These are phyloP conservation scores for Lotmaria passim DNA, from an alignment of 208 protist species.

Conservation along the genomic window DNA sequence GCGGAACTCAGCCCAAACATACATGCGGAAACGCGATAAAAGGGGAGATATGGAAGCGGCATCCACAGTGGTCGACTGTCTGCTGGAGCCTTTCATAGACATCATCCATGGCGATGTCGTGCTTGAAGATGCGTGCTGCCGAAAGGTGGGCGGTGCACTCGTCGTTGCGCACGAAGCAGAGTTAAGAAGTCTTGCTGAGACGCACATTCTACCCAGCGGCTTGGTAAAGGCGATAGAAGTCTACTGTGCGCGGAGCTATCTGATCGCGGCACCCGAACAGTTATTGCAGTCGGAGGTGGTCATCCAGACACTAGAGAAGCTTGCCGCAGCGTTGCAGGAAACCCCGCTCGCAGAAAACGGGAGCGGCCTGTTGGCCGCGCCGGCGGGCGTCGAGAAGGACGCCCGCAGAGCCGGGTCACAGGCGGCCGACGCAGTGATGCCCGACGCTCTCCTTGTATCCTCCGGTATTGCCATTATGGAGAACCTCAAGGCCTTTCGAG, in stretches of 20 bases:
- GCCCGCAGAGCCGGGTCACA: too few relatives aligned
- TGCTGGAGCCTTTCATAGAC: slow-evolving; percentile 67
- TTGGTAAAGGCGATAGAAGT: slow-evolving; percentile 52
- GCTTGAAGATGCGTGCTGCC: slow-evolving; percentile 44
- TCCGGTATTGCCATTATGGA: slow-evolving; percentile 16
- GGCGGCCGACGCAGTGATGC: background rate
- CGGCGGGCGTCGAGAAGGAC: background rate
- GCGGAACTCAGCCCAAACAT: too few relatives aligned
- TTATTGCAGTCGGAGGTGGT: slow-evolving; percentile 40
- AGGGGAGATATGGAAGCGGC: background rate
- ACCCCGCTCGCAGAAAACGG: background rate
- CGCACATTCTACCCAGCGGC: slow-evolving; percentile 25
- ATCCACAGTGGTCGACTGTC: background rate
- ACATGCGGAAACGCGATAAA: too few relatives aligned
- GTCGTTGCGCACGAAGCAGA: slow-evolving; percentile 39
- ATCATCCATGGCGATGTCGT: slow-evolving; percentile 71
- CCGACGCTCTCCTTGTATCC: background rate
- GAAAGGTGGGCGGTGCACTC: slow-evolving; percentile 45
- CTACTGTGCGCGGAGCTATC: slow-evolving; percentile 60
- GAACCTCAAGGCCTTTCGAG: background rate
- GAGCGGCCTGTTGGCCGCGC: background rate
- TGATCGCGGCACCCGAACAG: slow-evolving; percentile 47
- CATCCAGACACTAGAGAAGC: slow-evolving; percentile 30
- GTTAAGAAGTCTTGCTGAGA: slow-evolving; percentile 34
- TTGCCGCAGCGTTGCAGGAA: slow-evolving; percentile 37